A percentile compares a stretch with the other conserved stretches of the same genome.
Conservation (phyloP, 2,329 filamentous ascomycete genomes). For the Boeremia lycopersici region DNA sequence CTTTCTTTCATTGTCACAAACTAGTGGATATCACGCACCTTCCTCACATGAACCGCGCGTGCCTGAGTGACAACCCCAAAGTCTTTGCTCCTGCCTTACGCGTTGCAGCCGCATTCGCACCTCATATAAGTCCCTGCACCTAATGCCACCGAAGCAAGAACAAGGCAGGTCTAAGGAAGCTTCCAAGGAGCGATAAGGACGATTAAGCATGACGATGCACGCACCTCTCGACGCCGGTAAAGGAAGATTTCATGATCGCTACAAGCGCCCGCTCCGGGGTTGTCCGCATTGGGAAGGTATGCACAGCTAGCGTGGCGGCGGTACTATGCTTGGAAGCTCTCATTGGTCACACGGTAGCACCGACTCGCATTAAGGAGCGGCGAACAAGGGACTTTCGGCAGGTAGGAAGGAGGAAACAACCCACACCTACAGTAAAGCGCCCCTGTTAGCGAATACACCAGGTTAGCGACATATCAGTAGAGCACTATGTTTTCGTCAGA, state of each 20-base stretch:
- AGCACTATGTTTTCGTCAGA: no score
- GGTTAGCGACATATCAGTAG: no score
- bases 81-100: conserved; percentile 14
- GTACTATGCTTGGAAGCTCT: background rate
- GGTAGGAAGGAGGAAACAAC: conserved; percentile 15
- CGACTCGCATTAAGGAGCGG: conserved; percentile 8
- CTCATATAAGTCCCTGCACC: conserved; percentile 8
- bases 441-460: no score
- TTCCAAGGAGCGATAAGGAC: conserved; percentile 13
- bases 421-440: no score
- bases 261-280: conserved; percentile 14
- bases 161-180: conserved; percentile 11
- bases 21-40: conserved; percentile 3
- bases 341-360: conserved; percentile 8
- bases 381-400: conserved; percentile 18
- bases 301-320: conserved; percentile 5
- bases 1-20: background rate
- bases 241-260: conserved; percentile 17
- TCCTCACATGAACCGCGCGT: conserved; percentile 1
- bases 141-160: conserved; percentile 5
- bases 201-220: conserved; percentile 1
- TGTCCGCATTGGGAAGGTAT: conserved; percentile 14
- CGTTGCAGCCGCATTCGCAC: conserved; percentile 6
- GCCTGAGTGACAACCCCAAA: background rate
- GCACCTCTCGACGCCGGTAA: conserved; percentile 3